Evolutionary conservation across 331 rosid species (phyloP).

Genomic region (Spiraea crenata): DNA sequence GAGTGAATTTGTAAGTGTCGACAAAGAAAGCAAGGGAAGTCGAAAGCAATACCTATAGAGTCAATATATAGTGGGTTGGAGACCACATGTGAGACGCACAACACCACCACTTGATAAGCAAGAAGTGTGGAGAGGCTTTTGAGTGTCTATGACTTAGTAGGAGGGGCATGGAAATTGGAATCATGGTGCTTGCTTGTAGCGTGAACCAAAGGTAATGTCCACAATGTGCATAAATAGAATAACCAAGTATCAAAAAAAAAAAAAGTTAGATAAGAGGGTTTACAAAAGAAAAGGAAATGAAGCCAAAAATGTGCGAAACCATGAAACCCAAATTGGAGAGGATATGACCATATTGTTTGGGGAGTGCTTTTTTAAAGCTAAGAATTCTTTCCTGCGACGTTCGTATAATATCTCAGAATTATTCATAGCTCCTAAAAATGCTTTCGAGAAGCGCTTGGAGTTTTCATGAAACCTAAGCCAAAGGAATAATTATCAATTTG

Average conservation of each 20-base stretch:
- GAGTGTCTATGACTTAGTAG: slow-evolving; percentile 44
- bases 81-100: slow-evolving; percentile 45
- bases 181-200: slow-evolving; percentile 52
- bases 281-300: slow-evolving; percentile 21
- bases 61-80: slow-evolving; percentile 16
- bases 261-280: slow-evolving; percentile 19
- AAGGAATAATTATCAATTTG: background rate
- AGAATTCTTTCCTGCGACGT: too few relatives aligned
- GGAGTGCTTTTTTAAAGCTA: too few relatives aligned
- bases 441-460: too few relatives aligned
- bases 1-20: slow-evolving; percentile 23
- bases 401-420: too few relatives aligned
- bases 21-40: slow-evolving; percentile 21
- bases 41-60: slow-evolving; percentile 6
- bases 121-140: slow-evolving; percentile 31
- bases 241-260: slow-evolving; percentile 21
- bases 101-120: slow-evolving; percentile 19
- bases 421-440: too few relatives aligned
- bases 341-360: background rate
- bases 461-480: background rate
- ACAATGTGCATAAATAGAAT: slow-evolving; percentile 34
- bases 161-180: slow-evolving; percentile 55
- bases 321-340: slow-evolving; percentile 25
- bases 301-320: slow-evolving; percentile 31
- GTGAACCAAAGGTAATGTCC: slow-evolving; percentile 49